These are phyloP conservation scores for Yamadazyma buinensis DNA, from an alignment of 1,139 yeast genomes.

Conservation along the genomic window DNA sequence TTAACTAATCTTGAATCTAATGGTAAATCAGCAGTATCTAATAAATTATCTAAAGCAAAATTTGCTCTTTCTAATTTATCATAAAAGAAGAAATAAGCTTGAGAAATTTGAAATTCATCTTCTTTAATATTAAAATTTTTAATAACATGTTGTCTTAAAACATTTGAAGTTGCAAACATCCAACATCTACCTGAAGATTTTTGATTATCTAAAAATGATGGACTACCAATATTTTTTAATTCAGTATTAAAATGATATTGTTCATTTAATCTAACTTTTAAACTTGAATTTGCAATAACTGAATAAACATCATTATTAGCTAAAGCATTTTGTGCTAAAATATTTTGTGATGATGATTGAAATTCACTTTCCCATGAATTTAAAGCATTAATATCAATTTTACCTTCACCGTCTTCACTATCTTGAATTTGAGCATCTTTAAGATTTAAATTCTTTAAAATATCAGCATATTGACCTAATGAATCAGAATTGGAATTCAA, in stretches of 20 bases:
- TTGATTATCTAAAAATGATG: conserved; percentile 62
- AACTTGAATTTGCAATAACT: conserved; percentile 33
- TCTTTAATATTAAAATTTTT: conserved; percentile 61
- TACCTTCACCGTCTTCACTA: neutral
- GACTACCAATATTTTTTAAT: conserved; percentile 63
- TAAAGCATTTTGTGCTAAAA: conserved; percentile 57
- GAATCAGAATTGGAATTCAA: neutral
- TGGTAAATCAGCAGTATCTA: conserved; percentile 61
- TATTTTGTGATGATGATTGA: conserved; percentile 50
- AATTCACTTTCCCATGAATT: conserved; percentile 51
- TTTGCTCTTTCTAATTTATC: conserved; percentile 50
- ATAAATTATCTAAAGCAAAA: conserved; percentile 69
- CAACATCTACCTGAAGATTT: conserved; percentile 78
- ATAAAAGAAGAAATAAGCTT: conserved; percentile 36
- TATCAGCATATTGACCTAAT: neutral
- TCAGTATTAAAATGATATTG: conserved; percentile 56
- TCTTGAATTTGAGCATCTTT: neutral
- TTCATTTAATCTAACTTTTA: conserved; percentile 23
- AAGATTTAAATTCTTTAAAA: conserved; percentile 4
- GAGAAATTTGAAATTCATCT: conserved; percentile 63
- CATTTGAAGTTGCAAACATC: conserved; percentile 80
- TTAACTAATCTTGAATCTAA: conserved; percentile 68
- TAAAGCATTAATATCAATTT: conserved; percentile 17
- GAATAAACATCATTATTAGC: conserved; percentile 46
- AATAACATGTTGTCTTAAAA: conserved; percentile 61